These are phyloP conservation scores for Salix caprea DNA, from an alignment of 345 rosid genomes.

Conservation along the genomic window DNA sequence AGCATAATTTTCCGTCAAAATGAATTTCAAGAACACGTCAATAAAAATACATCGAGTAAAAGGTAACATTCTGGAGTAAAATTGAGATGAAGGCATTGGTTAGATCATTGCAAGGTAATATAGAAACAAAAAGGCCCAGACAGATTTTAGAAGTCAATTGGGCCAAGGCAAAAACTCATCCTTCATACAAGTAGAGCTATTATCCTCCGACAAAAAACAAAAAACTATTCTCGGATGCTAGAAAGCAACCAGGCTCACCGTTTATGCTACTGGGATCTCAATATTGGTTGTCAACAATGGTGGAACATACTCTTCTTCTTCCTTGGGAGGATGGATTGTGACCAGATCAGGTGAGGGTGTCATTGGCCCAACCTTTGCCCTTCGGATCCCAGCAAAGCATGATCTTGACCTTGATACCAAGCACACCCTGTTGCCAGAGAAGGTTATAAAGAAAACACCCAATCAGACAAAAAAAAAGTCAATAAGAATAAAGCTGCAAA, in stretches of 20 bases:
- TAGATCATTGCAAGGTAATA: neutral
- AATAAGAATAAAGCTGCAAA: no score
- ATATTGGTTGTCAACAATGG: conserved; percentile 29
- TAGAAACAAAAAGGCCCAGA: neutral
- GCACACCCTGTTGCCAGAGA: conserved; percentile 54
- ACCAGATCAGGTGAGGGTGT: conserved; percentile 81
- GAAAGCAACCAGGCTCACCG: neutral
- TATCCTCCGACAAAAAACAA: neutral
- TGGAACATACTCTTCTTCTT: conserved; percentile 37
- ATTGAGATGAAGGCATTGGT: neutral
- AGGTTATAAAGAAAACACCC: neutral
- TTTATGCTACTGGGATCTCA: conserved; percentile 38
- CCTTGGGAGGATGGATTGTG: conserved; percentile 76
- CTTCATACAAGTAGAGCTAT: neutral
- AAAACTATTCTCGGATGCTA: neutral
- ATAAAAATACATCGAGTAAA: neutral
- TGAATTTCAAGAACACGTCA: neutral
- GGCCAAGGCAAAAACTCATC: neutral
- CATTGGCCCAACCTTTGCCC: conserved; percentile 68
- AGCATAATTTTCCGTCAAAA: neutral
- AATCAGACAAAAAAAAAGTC: neutral
- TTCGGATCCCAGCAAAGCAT: conserved; percentile 92
- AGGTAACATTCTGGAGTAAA: neutral
- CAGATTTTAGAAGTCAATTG: neutral
- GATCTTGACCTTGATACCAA: conserved; percentile 80